Evolutionary conservation across 169 alveolate genomes (phyloP).

Genomic region (Eimeria maxima): DNA sequence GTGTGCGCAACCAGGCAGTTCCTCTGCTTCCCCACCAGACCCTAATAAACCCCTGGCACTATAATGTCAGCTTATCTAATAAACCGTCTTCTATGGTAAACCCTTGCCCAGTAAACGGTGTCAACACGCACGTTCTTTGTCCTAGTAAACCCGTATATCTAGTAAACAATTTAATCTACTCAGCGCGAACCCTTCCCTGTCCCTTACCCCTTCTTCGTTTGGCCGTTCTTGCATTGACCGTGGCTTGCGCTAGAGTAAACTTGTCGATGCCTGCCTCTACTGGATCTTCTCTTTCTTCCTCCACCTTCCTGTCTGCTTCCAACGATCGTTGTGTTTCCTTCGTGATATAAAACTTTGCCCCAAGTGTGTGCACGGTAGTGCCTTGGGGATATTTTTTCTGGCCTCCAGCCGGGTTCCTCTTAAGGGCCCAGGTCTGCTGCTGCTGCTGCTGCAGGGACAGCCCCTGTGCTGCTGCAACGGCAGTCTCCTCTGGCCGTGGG

Average conservation of each 20-base stretch:
- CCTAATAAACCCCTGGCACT: too few relatives aligned
- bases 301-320: background rate
- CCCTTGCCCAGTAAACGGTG: too few relatives aligned
- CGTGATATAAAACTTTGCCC: background rate
- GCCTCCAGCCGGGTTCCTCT: background rate
- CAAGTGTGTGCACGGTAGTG: background rate
- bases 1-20: background rate
- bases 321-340: too few relatives aligned
- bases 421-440: background rate
- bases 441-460: background rate
- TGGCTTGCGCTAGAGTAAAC: background rate
- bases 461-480: background rate
- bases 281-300: background rate
- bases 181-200: background rate
- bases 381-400: background rate
- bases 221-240: background rate
- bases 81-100: background rate
- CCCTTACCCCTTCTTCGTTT: background rate
- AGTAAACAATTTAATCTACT: background rate
- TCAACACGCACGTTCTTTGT: too few relatives aligned
- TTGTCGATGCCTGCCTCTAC: background rate
- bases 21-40: background rate
- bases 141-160: background rate
- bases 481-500: slow-evolving; percentile 45
- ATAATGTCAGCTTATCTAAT: too few relatives aligned